phyloP scores from a whole-genome alignment of 2,329 filamentous ascomycete genomes.

The Colletotrichum magnum region DNA sequence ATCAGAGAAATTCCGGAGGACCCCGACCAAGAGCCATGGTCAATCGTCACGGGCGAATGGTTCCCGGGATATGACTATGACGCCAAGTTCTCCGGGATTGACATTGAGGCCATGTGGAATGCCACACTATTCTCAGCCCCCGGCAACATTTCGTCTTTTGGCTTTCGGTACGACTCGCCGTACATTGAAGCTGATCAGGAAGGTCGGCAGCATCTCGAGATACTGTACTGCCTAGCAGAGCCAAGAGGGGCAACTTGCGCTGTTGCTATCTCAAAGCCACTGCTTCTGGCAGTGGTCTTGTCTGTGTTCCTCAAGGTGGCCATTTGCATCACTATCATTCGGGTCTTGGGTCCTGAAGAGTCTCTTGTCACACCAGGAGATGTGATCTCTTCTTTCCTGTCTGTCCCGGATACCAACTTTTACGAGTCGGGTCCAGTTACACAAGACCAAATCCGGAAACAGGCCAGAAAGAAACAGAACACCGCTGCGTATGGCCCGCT shows the following conservation, averaged over 20 bases:
- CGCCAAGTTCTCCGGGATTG: too few relatives aligned
- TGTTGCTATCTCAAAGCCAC: background rate
- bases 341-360: background rate
- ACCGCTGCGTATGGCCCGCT: background rate
- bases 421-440: background rate
- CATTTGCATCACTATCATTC: background rate
- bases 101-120: too few relatives aligned
- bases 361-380: constrained; percentile 18
- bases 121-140: background rate
- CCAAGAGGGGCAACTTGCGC: background rate
- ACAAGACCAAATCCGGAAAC: background rate
- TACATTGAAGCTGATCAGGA: background rate
- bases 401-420: background rate
- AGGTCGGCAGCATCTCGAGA: background rate
- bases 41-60: too few relatives aligned
- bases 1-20: too few relatives aligned
- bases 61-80: too few relatives aligned
- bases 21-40: too few relatives aligned
- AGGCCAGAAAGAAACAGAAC: background rate
- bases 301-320: background rate
- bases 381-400: constrained; percentile 10
- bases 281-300: constrained; percentile 9
- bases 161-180: background rate
- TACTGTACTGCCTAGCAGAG: constrained; percentile 11
- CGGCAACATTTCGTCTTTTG: background rate